Percentiles rank a stretch among this genome's conserved stretches.
These are phyloP conservation scores for Trichoderma sp. DNA, from an alignment of 2,329 filamentous ascomycete species.

Conservation along the genomic window DNA sequence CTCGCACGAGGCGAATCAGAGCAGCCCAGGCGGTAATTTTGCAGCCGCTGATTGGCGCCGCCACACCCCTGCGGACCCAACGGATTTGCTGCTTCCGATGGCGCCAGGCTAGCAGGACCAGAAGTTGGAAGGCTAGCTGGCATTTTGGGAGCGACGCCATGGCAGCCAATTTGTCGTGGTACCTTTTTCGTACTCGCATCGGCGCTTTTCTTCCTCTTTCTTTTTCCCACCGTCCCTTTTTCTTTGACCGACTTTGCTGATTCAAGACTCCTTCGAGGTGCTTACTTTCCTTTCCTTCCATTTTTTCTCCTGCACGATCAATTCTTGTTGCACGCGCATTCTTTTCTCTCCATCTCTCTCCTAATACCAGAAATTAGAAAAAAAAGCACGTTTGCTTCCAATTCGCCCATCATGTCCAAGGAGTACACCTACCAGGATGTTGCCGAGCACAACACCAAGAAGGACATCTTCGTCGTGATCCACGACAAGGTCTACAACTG, in stretches of 20 bases:
- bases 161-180: slow-evolving; percentile 7
- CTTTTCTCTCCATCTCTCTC: neutral
- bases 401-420: slow-evolving; percentile 38
- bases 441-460: slow-evolving; percentile 86
- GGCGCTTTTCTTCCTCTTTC: neutral
- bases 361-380: neutral
- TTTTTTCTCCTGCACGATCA: neutral
- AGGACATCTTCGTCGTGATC: slow-evolving; percentile 87
- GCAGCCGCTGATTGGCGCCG: slow-evolving; percentile 32
- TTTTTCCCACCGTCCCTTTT: slow-evolving; percentile 16
- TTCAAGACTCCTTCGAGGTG: neutral
- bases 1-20: slow-evolving; percentile 32
- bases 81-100: slow-evolving; percentile 15
- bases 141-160: slow-evolving; percentile 2
- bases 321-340: neutral
- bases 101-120: slow-evolving; percentile 1
- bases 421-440: slow-evolving; percentile 79
- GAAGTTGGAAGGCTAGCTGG: slow-evolving; percentile 4
- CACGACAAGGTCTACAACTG: slow-evolving; percentile 96
- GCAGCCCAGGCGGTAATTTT: slow-evolving; percentile 35
- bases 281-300: neutral
- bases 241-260: slow-evolving; percentile 18
- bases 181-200: slow-evolving; percentile 15
- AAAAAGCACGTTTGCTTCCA: neutral
- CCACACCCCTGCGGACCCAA: neutral